Conservation (phyloP, 2,329 filamentous ascomycete genomes). For the Talaromyces pinophilus region DNA sequence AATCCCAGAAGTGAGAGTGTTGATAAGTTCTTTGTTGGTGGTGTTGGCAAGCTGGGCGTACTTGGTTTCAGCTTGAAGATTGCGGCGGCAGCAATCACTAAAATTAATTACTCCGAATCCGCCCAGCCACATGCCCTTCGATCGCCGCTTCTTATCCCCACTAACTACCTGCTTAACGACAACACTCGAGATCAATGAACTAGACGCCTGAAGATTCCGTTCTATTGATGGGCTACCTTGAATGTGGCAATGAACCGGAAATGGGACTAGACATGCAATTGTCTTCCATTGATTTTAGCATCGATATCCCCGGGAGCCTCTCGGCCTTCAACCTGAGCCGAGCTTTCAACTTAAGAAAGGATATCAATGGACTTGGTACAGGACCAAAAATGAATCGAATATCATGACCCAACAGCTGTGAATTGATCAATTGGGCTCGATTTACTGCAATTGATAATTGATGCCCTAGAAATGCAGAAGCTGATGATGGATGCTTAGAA, state of each 20-base stretch:
- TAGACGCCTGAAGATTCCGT: neutral
- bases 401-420: too few relatives aligned
- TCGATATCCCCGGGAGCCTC: neutral
- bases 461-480: neutral
- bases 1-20: neutral
- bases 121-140: neutral
- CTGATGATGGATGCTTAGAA: neutral
- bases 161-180: neutral
- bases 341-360: neutral
- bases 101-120: constrained; percentile 1
- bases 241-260: neutral
- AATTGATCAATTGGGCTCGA: neutral
- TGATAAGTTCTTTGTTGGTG: neutral
- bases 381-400: neutral
- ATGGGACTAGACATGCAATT: neutral
- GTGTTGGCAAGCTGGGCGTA: neutral
- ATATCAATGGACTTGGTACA: neutral
- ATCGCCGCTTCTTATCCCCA: neutral
- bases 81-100: neutral
- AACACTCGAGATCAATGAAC: neutral
- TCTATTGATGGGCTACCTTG: neutral
- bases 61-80: constrained; percentile 1
- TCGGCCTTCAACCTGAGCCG: neutral
- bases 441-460: neutral
- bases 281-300: neutral